Base-by-base conservation (phyloP, 495 filamentous ascomycete species). In the Hypoxylon subgilvum region DNA sequence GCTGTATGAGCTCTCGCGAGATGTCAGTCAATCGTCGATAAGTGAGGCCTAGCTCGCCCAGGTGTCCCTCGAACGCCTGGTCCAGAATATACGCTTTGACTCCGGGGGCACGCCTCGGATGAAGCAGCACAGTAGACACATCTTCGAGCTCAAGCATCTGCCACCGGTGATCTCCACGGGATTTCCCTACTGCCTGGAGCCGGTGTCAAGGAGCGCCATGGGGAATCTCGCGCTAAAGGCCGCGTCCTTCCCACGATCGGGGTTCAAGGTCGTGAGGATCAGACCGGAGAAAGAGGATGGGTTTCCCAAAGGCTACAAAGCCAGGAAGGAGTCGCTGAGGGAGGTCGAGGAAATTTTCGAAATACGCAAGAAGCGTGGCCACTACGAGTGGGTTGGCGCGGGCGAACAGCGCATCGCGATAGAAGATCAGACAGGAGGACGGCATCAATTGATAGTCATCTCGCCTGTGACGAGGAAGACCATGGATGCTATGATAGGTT, bases 401-500 rank as follows among this genome's bases (percentile, higher is more conserved):
- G 50, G 50, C 7, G 70, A 67, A 8, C 65, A 16, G 4, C 43
- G 62, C 5, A 56, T 74, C 8, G 72, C 70, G 9, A 48, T 50
- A 9, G 65, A 74, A 34, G 61, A 62, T 16, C 36, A 57, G 35
- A 34, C 28, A 39, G 59, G 41, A 4, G 46, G 9, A 2, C 36
- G 52, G 25, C 41, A 57, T 17, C 54, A 44, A 44, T 31, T 74
- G 40, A 40, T 63, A 27, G 57, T 74, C 3, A 41, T 63, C 30
- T 34, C 60, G 17, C 66, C 66, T n/a, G 17, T 71, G 42, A 38
- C 63, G 5, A 41, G 68, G 30, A 45, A 55, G 21, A 61, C 32
- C 30, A 54, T 67, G 61, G 72, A 74, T 36, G 63, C 52, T 1
- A 31, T 74, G 58, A 57, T 74, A 23, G 70, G 62, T 2, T 43